Evolutionary conservation across 257 asterid genomes (phyloP), one percentile per base, ranked within the genome.

Genomic region (Plantago ovata): DNA sequence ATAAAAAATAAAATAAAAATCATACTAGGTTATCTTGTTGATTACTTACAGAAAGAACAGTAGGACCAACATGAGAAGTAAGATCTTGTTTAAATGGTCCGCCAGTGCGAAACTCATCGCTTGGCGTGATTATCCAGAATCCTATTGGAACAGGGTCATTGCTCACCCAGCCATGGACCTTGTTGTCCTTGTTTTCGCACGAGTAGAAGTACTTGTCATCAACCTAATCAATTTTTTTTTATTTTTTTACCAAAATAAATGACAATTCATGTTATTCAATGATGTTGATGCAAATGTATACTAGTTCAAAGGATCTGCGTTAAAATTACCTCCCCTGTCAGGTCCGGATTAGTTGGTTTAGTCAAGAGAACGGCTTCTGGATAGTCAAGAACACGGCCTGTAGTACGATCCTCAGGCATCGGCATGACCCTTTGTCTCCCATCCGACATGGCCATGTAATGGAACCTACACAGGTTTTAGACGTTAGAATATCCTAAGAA

Each of bases 31-130:
- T n/a, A n/a, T n/a, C n/a, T n/a, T n/a, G n/a, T n/a, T 15, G 7
- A 28, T 20, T 53, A 61, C 80, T 76, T 63, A 79, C 89, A 33
- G 70, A 58, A 13, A 85, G 84, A 12, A 71, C 9, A 54, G 69
- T 78, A 0, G 94, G 85, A 7, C 87, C 94, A 65, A 67, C 78
- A 63, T 82, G 94, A 39, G 84, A 71, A 19, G 94, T 85, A 47
- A 85, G 85, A 47, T 82, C 90, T 41, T 79, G 85, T 13, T 77
- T 85, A 20, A 72, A 56, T 9, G 94, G 90, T 1, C 94, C 90
- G 1, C 84, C 90, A 0, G 73, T 69, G 1, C 79, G 76, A 56
- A 77, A 80, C 61, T 85, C 90, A 33, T 77, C 69, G 61, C 82
- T 76, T 0, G 94, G 87, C 13, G 81, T 80, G 33, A 85, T 82